A percentile compares a stretch with the other conserved stretches of the same genome.
Conservation (phyloP, 75 land plant species). For the Selaginella tamariscina region DNA sequence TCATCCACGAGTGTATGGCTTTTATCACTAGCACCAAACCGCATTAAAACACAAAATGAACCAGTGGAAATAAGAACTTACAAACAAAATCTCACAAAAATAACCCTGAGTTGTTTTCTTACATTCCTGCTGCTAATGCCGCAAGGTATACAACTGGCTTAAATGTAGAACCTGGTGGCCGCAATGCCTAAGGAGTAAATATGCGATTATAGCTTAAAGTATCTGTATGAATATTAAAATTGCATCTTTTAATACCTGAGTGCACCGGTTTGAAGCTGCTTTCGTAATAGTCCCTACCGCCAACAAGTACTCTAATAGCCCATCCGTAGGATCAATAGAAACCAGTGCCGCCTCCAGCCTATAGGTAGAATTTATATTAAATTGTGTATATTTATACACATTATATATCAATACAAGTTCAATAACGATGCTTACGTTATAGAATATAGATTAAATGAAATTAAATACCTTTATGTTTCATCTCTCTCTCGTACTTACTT, state of each 20-base stretch:
- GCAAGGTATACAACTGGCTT: conserved; percentile 41
- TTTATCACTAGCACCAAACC: conserved; percentile 15
- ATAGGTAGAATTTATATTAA: neutral
- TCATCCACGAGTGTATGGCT: conserved; percentile 30
- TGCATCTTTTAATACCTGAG: conserved; percentile 19
- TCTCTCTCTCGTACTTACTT: conserved; percentile 21
- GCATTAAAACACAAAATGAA: neutral
- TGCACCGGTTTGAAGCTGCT: conserved; percentile 36
- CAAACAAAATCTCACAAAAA: no score
- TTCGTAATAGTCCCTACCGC: conserved; percentile 35
- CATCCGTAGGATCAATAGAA: conserved; percentile 32
- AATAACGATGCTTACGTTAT: no score
- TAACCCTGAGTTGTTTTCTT: conserved; percentile 5
- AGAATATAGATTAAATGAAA: no score
- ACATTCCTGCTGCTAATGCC: conserved; percentile 41
- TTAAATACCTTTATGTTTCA: no score
- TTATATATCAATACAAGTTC: no score
- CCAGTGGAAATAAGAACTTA: no score
- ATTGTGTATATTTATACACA: neutral
- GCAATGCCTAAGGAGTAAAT: conserved; percentile 22
- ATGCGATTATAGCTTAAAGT: neutral
- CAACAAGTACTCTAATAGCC: conserved; percentile 39
- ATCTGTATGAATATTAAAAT: conserved; percentile 4
- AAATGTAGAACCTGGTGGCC: conserved; percentile 34
- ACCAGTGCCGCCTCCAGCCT: conserved; percentile 36